Evolutionary conservation across 1,284 basidiomycete species (phyloP), one percentile per base, ranked within the genome.

Genomic region (Chalciporus piperatoides): DNA sequence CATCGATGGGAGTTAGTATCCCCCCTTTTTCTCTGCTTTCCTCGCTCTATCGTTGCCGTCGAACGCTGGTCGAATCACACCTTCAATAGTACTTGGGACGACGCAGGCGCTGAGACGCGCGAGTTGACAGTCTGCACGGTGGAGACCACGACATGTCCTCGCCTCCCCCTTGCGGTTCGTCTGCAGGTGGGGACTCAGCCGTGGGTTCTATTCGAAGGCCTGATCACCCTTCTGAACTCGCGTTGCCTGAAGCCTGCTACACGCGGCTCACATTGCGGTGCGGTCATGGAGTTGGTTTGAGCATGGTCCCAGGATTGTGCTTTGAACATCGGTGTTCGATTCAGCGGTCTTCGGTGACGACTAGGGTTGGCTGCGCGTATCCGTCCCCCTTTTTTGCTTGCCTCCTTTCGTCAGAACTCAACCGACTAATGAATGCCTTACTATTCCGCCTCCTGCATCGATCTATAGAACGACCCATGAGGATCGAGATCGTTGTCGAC

Each of bases 1-100:
- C 76, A 96, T 99, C 81, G 96, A 99, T 86, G 92, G 94, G 78
- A 97, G 95, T 98, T 90, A 94, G 95, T 97, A 86, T 80, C 81
- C 75, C 75, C 76, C 67, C 68, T 77, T 68, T 60, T 59, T 59
- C 61, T 64, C 64, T 68, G 63, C 64, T 70, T 69, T 60, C 53
- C 58, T 65, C 56, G 2, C 46, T 57, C 59, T 63, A 49, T 69
- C 44, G 53, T 61, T 60, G 33, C 61, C 53, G 55, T 55, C 38
- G 56, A 60, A 55, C 41, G 56, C 52, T 62, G 54, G 65, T 61
- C 55, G 50, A 45, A 46, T 38, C 62, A 52, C 41, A 44, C 52
- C 54, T 55, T 32, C 52, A 51, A 57, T 47, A 52, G 45, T 59
- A 51, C 54, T 60, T 61, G 56, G 57, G 53, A 61, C 56, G 61